Evolutionary conservation across 139 green algal species (phyloP).

Genomic region (Nannochloris sp.): DNA sequence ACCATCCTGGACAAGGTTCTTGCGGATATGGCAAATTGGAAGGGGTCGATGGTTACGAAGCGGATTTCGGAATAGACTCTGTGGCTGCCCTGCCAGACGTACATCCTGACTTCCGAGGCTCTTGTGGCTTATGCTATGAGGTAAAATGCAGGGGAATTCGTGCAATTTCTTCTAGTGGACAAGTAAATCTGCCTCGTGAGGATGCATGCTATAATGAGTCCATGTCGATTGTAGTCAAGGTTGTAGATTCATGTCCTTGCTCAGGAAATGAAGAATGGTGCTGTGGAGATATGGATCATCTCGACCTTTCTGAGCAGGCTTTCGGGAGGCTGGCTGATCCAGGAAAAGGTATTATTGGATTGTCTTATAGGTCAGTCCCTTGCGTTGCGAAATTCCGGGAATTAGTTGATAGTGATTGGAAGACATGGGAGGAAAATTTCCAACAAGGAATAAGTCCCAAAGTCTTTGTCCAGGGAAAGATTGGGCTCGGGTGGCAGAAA

Average conservation of each 20-base stretch:
- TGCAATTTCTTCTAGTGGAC: slow-evolving; percentile 8
- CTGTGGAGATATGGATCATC: neutral
- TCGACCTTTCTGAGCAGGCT: neutral
- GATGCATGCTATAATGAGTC: slow-evolving; percentile 9
- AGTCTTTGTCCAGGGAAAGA: slow-evolving; percentile 13
- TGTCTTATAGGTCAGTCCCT: slow-evolving; percentile 14
- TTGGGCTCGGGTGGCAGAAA: slow-evolving; percentile 24
- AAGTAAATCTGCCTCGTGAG: neutral
- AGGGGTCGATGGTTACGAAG: neutral
- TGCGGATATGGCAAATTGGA: slow-evolving; percentile 27
- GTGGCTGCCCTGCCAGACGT: slow-evolving; percentile 20
- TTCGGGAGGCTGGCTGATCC: neutral
- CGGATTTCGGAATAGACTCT: slow-evolving; percentile 11
- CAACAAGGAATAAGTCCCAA: slow-evolving; percentile 4
- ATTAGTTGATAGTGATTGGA: neutral
- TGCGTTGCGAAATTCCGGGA: neutral
- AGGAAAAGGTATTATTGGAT: slow-evolving; percentile 24
- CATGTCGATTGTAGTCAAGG: slow-evolving; percentile 16
- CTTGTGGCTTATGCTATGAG: slow-evolving; percentile 19
- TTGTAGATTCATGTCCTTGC: slow-evolving; percentile 25
- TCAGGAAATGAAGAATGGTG: slow-evolving; percentile 10
- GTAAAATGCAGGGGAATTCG: slow-evolving; percentile 9
- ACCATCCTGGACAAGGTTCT: slow-evolving; percentile 13
- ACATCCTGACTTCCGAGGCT: neutral
- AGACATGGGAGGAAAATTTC: neutral